A percentile compares a stretch with the other conserved stretches of the same genome.
These are phyloP conservation scores for Tephrocybe rancida DNA, from an alignment of 768 basidiomycete species.

Conservation along the genomic window DNA sequence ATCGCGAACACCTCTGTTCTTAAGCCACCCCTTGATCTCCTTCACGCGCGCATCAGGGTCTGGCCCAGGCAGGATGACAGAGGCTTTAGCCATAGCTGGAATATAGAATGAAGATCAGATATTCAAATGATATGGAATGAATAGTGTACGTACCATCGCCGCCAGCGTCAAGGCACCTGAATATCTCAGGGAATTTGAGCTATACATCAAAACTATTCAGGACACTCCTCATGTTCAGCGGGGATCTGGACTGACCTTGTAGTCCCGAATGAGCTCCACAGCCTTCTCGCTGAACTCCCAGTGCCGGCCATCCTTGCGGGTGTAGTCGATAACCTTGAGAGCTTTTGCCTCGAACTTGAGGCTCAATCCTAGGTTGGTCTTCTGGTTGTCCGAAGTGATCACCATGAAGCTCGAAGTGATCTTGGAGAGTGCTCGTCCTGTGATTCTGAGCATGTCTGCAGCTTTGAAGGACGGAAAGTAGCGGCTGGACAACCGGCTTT, in stretches of 20 bases:
- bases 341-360: constrained; percentile 96
- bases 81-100: constrained; percentile 74
- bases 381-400: constrained; percentile 69
- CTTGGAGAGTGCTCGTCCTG: constrained; percentile 80
- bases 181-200: constrained; percentile 85
- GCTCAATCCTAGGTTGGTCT: constrained; percentile 90
- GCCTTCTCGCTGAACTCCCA: constrained; percentile 97
- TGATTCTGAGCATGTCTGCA: constrained; percentile 72
- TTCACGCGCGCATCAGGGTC: constrained; percentile 72
- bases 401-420: constrained; percentile 96
- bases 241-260: constrained; percentile 55
- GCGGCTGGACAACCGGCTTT: constrained; percentile 41
- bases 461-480: constrained; percentile 85
- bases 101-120: not conserved
- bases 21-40: constrained; percentile 86
- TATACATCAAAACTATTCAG: constrained; percentile 28
- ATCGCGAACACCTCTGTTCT: constrained; percentile 81
- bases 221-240: not conserved
- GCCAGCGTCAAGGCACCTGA: constrained; percentile 65
- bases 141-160: constrained; percentile 63
- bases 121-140: not conserved
- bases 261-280: constrained; percentile 76
- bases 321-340: constrained; percentile 92
- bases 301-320: constrained; percentile 75
- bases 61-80: constrained; percentile 53